Conservation (phyloP, 106 monocot species). For the Dactylorhiza incarnata region DNA sequence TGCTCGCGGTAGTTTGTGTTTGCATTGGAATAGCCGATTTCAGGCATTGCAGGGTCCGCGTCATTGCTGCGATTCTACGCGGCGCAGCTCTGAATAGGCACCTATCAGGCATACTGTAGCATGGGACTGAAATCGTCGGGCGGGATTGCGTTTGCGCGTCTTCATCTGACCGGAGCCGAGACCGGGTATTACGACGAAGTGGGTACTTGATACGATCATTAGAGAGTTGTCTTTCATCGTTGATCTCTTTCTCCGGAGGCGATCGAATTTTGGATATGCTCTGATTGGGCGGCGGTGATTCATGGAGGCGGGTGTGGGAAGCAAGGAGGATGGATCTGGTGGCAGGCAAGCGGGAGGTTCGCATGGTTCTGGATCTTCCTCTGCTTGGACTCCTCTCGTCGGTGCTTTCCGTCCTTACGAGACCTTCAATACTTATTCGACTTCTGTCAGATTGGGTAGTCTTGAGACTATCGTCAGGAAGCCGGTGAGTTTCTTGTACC, state of each 20-base stretch:
- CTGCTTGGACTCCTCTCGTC: slow-evolving; percentile 4
- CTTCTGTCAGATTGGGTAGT: slow-evolving; percentile 7
- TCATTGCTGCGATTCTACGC: neutral
- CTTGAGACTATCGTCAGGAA: slow-evolving; percentile 20
- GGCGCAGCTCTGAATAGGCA: neutral
- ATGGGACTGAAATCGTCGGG: slow-evolving; percentile 3
- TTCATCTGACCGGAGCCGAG: neutral
- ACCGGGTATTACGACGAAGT: neutral
- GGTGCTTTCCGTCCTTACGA: slow-evolving; percentile 22
- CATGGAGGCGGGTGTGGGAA: slow-evolving; percentile 11
- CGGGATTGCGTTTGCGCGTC: neutral
- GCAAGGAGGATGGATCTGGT: slow-evolving; percentile 19
- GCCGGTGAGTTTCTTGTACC: slow-evolving; percentile 25
- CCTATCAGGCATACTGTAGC: neutral
- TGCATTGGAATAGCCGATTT: slow-evolving; percentile 1
- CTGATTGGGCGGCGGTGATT: neutral
- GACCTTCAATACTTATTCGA: neutral
- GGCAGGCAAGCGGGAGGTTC: neutral
- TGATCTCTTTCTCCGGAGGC: neutral
- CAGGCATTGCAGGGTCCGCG: neutral
- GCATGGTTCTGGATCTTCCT: slow-evolving; percentile 2
- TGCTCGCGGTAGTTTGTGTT: neutral
- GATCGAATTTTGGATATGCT: slow-evolving; percentile 10
- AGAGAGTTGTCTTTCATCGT: neutral
- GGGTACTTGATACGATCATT: neutral